A percentile compares a stretch with the other conserved stretches of the same genome.
phyloP scores from a whole-genome alignment of 2,329 filamentous ascomycete genomes.

The Claviceps quebecensis region DNA sequence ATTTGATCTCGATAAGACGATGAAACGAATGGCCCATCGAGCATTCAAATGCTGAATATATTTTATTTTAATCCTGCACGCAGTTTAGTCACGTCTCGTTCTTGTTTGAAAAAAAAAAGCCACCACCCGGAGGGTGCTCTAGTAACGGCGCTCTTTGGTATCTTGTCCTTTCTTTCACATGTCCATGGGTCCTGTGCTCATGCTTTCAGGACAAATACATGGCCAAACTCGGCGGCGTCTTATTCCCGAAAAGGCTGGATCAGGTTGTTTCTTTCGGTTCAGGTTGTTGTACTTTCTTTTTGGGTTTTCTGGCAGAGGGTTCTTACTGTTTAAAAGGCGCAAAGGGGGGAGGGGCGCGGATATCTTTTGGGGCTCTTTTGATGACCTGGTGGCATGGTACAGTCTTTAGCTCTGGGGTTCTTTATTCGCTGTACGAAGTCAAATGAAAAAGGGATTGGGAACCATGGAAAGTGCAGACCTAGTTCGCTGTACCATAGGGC shows the following conservation, averaged over 20 bases:
- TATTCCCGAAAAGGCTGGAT: background rate
- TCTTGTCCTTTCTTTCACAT: background rate
- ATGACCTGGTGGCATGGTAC: background rate
- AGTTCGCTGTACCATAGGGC: constrained; percentile 3
- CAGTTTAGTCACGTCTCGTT: constrained; percentile 6
- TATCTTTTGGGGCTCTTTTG: background rate
- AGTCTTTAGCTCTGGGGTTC: background rate
- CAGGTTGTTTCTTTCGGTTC: background rate
- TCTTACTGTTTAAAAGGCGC: constrained; percentile 1
- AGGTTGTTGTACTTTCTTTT: background rate
- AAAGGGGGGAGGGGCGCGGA: constrained; percentile 2
- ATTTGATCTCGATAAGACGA: background rate
- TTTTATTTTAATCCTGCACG: constrained; percentile 4
- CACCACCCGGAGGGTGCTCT: background rate
- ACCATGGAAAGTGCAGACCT: background rate
- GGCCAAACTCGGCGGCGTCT: background rate
- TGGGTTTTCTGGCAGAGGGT: background rate
- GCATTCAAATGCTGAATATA: constrained; percentile 3
- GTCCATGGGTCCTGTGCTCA: background rate
- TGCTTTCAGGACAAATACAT: background rate
- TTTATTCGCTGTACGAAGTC: constrained; percentile 3
- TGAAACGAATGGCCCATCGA: constrained; percentile 4
- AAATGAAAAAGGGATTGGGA: background rate
- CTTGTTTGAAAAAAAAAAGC: constrained; percentile 4
- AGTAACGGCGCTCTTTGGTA: background rate